Conservation (phyloP, 163 green algal genomes). For the Scenedesmus sp. region DNA sequence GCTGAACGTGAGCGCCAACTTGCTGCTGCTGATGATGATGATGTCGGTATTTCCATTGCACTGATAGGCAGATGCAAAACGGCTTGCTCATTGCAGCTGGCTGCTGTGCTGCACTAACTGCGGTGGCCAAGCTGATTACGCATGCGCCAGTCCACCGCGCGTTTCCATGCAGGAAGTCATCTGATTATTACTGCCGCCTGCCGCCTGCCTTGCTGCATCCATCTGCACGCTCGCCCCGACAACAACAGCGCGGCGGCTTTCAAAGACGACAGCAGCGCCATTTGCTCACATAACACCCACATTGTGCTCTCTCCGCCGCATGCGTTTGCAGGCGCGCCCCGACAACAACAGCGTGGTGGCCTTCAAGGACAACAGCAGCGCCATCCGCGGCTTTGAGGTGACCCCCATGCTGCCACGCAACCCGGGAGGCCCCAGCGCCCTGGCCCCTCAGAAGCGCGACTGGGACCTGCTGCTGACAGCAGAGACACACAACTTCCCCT, state of each 20-base stretch:
- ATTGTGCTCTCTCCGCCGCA: neutral
- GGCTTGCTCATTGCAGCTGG: neutral
- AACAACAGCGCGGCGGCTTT: constrained; percentile 98
- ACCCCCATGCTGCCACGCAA: constrained; percentile 77
- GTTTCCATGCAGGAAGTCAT: too few species aligned
- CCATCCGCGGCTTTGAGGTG: constrained; percentile 86
- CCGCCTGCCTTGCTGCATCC: too few species aligned
- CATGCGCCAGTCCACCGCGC: too few species aligned
- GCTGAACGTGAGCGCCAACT: constrained; percentile 29
- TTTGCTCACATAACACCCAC: constrained; percentile 53
- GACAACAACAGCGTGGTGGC: constrained; percentile 97
- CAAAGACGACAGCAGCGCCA: constrained; percentile 98
- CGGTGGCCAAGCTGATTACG: too few species aligned
- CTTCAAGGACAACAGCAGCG: constrained; percentile 99
- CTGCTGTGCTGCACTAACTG: neutral
- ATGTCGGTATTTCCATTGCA: neutral
- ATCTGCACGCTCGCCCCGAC: constrained; percentile 16
- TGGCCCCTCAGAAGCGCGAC: constrained; percentile 83
- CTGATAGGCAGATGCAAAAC: neutral
- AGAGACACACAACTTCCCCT: constrained; percentile 99
- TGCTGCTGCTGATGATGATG: neutral
- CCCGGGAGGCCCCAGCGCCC: constrained; percentile 77
- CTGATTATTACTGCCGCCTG: neutral
- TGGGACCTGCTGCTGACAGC: constrained; percentile 99
- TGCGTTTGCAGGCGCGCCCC: constrained; percentile 12